These are phyloP conservation scores for Mucor plumbeus DNA, from an alignment of 371 early-diverging fungal genomes.

Conservation along the genomic window DNA sequence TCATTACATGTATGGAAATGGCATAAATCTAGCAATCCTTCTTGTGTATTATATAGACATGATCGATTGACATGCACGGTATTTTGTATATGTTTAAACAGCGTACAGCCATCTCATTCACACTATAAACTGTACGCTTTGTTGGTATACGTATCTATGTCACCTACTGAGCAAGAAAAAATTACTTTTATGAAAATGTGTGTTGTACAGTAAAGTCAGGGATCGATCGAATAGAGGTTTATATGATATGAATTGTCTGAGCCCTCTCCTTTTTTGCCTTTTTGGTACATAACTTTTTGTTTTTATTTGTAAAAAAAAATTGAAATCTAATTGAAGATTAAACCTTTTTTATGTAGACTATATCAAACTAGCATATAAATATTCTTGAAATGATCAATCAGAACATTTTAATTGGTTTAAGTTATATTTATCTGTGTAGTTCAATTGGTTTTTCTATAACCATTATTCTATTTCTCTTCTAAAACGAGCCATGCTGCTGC, in stretches of 20 bases:
- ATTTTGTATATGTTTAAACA: background rate
- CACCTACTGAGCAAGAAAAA: background rate
- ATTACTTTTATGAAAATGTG: conserved; percentile 21
- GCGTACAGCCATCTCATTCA: background rate
- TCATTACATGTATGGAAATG: background rate
- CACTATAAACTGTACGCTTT: too few relatives aligned
- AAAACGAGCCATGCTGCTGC: conserved; percentile 20
- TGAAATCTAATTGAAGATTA: too few relatives aligned
- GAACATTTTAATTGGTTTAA: too few relatives aligned
- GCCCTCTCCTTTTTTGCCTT: conserved; percentile 25
- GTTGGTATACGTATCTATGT: too few relatives aligned
- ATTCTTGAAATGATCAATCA: too few relatives aligned
- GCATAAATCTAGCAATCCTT: background rate
- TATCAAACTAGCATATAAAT: too few relatives aligned
- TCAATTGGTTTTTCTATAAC: background rate
- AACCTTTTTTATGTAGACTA: too few relatives aligned
- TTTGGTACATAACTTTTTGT: background rate
- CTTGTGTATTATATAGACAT: background rate
- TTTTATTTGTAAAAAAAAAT: background rate
- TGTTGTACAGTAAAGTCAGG: conserved; percentile 13
- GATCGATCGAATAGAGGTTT: conserved; percentile 17
- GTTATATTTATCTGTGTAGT: too few relatives aligned
- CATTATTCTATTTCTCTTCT: conserved; percentile 16
- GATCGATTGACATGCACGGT: background rate
- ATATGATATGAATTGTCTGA: conserved; percentile 10